Evolutionary conservation across 164 flowering plant genomes (phyloP).

Genomic region (Sedum album): DNA sequence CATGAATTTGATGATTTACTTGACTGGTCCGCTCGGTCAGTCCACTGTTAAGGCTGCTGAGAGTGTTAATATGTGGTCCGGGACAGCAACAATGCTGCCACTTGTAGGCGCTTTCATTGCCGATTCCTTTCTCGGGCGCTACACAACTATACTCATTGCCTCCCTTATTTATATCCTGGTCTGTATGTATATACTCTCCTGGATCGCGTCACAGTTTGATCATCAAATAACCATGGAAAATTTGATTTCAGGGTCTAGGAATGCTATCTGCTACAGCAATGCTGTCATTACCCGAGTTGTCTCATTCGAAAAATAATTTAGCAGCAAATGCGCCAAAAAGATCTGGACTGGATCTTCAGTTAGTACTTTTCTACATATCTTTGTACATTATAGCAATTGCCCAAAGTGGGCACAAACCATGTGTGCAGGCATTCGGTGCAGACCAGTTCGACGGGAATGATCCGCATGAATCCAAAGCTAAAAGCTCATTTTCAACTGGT

Average conservation of each 20-base stretch:
- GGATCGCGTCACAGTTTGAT: neutral
- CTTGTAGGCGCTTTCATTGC: conserved; percentile 32
- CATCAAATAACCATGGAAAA: neutral
- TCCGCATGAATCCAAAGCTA: conserved; percentile 31
- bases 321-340: conserved; percentile 24
- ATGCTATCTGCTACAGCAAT: conserved; percentile 21
- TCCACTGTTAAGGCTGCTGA: conserved; percentile 29
- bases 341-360: conserved; percentile 18
- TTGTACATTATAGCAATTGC: conserved; percentile 56
- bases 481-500: conserved; percentile 65
- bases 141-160: conserved; percentile 29
- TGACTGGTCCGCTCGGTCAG: conserved; percentile 34
- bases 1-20: conserved; percentile 23
- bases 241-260: conserved; percentile 34
- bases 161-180: conserved; percentile 31
- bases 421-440: conserved; percentile 60
- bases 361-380: conserved; percentile 38
- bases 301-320: neutral
- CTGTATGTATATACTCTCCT: neutral
- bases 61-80: conserved; percentile 30
- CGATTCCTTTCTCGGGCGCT: conserved; percentile 35
- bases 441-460: conserved; percentile 47
- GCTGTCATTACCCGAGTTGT: neutral
- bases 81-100: conserved; percentile 27
- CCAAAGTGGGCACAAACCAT: conserved; percentile 56